Percentiles rank a stretch among this genome's conserved stretches.
phyloP scores from a whole-genome alignment of 208 protist genomes.

The Vickermania ingenoplastis region DNA sequence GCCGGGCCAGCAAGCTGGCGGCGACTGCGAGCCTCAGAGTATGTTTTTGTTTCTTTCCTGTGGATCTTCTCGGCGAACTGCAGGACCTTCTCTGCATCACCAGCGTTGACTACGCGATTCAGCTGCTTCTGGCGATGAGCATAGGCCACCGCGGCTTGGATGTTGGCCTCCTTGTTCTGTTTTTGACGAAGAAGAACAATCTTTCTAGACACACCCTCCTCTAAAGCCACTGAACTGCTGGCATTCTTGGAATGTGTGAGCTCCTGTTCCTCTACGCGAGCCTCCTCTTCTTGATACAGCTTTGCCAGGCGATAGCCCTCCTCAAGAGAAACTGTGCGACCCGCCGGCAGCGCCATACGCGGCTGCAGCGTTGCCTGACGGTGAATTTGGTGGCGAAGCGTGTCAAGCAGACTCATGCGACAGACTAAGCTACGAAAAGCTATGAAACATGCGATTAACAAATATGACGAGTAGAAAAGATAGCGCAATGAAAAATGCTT shows the following conservation, averaged over 20 bases:
- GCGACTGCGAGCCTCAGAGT: slow-evolving; percentile 19
- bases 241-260: slow-evolving; percentile 17
- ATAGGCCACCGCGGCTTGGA: slow-evolving; percentile 55
- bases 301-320: slow-evolving; percentile 63
- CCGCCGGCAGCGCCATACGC: slow-evolving; percentile 50
- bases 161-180: slow-evolving; percentile 48
- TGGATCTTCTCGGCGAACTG: slow-evolving; percentile 28
- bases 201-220: slow-evolving; percentile 54
- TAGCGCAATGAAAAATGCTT: background rate
- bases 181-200: slow-evolving; percentile 64
- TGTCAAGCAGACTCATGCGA: slow-evolving; percentile 6
- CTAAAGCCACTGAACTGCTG: slow-evolving; percentile 40
- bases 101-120: slow-evolving; percentile 10
- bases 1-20: slow-evolving; percentile 20
- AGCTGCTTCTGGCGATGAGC: slow-evolving; percentile 29
- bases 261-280: slow-evolving; percentile 12
- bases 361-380: slow-evolving; percentile 68
- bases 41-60: slow-evolving; percentile 14
- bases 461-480: slow-evolving; percentile 4
- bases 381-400: slow-evolving; percentile 50
- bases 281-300: slow-evolving; percentile 47
- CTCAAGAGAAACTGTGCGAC: slow-evolving; percentile 62
- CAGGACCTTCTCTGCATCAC: slow-evolving; percentile 26
- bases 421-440: background rate
- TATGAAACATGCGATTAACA: background rate